Conservation (phyloP, 1,284 basidiomycete species). For the Sutorius eximius region DNA sequence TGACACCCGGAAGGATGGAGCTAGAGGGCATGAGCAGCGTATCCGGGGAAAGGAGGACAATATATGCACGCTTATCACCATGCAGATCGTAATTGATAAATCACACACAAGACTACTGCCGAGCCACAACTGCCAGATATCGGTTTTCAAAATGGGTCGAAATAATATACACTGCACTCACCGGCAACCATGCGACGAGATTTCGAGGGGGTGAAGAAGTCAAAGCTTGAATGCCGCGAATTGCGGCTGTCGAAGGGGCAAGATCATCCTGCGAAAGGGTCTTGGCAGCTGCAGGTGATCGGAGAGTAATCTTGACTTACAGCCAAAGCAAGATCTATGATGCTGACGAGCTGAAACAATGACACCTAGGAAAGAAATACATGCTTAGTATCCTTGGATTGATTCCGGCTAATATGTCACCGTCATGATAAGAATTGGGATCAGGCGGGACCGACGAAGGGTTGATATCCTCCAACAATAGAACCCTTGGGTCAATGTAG, state of each 20-base stretch:
- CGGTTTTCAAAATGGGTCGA: neutral
- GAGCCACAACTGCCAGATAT: slow-evolving; percentile 24
- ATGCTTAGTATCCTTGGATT: neutral
- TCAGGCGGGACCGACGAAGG: neutral
- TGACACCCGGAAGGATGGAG: no score
- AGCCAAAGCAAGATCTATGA: neutral
- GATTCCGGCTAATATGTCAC: slow-evolving; percentile 1
- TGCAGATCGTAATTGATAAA: slow-evolving; percentile 22
- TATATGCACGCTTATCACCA: neutral
- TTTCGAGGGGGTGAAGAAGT: rapidly evolving
- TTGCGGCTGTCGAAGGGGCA: neutral
- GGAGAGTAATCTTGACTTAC: neutral
- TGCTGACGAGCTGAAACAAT: slow-evolving; percentile 18
- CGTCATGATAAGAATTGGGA: slow-evolving; percentile 21
- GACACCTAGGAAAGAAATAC: slow-evolving; percentile 4
- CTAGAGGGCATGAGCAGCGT: neutral
- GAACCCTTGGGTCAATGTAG: slow-evolving; percentile 22
- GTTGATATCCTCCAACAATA: slow-evolving; percentile 26
- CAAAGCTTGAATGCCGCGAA: no score
- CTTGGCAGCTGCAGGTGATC: neutral
- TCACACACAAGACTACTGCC: slow-evolving; percentile 23
- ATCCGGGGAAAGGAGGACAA: neutral
- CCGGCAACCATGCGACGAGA: slow-evolving; percentile 8
- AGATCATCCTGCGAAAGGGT: neutral
- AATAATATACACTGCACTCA: neutral